Evolutionary conservation across 2,329 filamentous ascomycete genomes (phyloP).

Genomic region (Rhynchosporium agropyri): DNA sequence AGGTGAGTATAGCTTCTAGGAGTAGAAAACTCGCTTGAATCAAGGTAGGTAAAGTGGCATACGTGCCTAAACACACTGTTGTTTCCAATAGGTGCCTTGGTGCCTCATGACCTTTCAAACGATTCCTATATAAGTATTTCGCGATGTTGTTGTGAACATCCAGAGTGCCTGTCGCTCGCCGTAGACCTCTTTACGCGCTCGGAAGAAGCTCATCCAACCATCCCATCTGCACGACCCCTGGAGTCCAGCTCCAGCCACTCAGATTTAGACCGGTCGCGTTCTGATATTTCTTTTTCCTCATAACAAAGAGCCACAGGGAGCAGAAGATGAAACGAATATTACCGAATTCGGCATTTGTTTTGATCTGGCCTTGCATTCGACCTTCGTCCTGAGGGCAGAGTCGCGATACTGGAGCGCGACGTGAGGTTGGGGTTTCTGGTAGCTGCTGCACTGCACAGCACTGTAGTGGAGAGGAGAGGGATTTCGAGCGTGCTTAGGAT

Average conservation of each 20-base stretch:
- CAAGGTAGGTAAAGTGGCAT: too few species aligned
- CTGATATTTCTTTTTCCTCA: constrained; percentile 33
- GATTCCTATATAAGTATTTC: not conserved
- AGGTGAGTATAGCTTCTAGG: too few species aligned
- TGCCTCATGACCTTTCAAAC: too few species aligned
- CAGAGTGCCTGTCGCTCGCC: not conserved
- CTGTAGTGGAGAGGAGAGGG: constrained; percentile 21
- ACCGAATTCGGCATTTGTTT: constrained; percentile 39
- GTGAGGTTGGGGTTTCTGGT: constrained; percentile 25
- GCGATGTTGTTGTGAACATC: constrained; percentile 32
- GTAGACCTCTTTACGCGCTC: constrained; percentile 42
- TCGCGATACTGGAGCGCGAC: constrained; percentile 38
- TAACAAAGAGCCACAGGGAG: constrained; percentile 35
- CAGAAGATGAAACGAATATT: constrained; percentile 32
- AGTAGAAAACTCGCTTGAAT: too few species aligned
- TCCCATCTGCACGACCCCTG: constrained; percentile 18
- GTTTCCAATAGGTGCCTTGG: too few species aligned
- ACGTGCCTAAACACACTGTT: too few species aligned
- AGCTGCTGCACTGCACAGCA: constrained; percentile 2
- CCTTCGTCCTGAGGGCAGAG: constrained; percentile 25
- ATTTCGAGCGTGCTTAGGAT: constrained; percentile 14
- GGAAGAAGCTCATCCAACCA: constrained; percentile 30
- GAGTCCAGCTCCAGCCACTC: constrained; percentile 33
- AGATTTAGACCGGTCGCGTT: constrained; percentile 34
- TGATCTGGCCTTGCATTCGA: constrained; percentile 33